phyloP scores from a whole-genome alignment of 441 rosid genomes.

The Bocquillonia castaneifolia region DNA sequence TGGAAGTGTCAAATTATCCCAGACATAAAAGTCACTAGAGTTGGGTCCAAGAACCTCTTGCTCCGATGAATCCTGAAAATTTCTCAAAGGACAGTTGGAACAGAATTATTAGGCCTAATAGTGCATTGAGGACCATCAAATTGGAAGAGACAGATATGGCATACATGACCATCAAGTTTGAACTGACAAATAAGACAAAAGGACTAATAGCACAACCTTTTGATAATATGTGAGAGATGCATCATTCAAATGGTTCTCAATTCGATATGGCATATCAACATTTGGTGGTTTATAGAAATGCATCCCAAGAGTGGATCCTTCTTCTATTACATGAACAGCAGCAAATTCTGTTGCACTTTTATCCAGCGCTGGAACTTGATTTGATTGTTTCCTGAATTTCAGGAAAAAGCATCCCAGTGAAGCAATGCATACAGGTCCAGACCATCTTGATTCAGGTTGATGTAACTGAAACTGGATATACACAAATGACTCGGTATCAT shows the following conservation, averaged over 20 bases:
- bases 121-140: no score
- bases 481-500: conserved; percentile 43
- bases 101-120: conserved; percentile 17
- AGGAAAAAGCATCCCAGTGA: conserved; percentile 86
- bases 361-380: conserved; percentile 40
- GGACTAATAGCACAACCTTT: conserved; percentile 55
- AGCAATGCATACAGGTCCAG: conserved; percentile 89
- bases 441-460: conserved; percentile 68
- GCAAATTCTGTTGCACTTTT: conserved; percentile 52
- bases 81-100: conserved; percentile 18
- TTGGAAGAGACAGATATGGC: neutral
- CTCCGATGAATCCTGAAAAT: conserved; percentile 72
- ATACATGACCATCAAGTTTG: conserved; percentile 11
- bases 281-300: conserved; percentile 79
- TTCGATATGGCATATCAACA: conserved; percentile 69
- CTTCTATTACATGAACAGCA: conserved; percentile 71
- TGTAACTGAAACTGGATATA: conserved; percentile 64
- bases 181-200: conserved; percentile 18
- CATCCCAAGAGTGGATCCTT: conserved; percentile 76
- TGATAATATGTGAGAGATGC: conserved; percentile 74
- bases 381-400: conserved; percentile 65
- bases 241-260: conserved; percentile 72
- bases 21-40: conserved; percentile 63
- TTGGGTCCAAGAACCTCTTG: conserved; percentile 75
- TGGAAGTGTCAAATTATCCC: conserved; percentile 95